These are phyloP conservation scores for Drechslerella stenobrocha DNA, from an alignment of 2,329 filamentous ascomycete species.

Conservation along the genomic window DNA sequence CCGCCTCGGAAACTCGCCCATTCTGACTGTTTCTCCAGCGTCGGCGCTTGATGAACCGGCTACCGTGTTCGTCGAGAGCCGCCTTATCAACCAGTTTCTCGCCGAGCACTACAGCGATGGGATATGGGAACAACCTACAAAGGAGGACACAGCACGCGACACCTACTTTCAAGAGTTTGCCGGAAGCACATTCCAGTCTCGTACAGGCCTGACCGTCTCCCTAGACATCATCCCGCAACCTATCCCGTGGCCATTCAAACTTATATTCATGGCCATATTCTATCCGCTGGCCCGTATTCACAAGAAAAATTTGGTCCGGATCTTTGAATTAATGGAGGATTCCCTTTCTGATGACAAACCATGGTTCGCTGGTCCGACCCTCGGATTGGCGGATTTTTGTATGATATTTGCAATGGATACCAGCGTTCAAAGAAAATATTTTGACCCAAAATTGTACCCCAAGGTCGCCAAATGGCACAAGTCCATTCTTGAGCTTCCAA, in stretches of 20 bases:
- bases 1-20: constrained; percentile 31
- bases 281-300: constrained; percentile 18
- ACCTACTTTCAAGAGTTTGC: constrained; percentile 38
- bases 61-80: constrained; percentile 34
- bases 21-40: constrained; percentile 30
- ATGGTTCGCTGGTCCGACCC: constrained; percentile 32
- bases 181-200: constrained; percentile 14
- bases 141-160: constrained; percentile 22
- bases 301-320: constrained; percentile 14
- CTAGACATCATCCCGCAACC: constrained; percentile 36
- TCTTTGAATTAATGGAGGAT: constrained; percentile 33
- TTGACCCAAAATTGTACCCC: constrained; percentile 32
- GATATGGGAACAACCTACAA: constrained; percentile 16
- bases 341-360: constrained; percentile 30
- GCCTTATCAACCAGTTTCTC: constrained; percentile 35
- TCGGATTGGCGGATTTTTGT: constrained; percentile 37
- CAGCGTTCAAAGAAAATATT: constrained; percentile 27
- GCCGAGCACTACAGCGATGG: constrained; percentile 28
- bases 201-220: constrained; percentile 18
- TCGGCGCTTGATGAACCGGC: constrained; percentile 32
- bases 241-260: constrained; percentile 37
- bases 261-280: constrained; percentile 27
- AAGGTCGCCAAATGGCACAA: constrained; percentile 28
- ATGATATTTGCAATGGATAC: constrained; percentile 40
- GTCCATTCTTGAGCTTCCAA: constrained; percentile 15